A percentile compares a stretch with the other conserved stretches of the same genome.
Conservation (phyloP, 2,329 filamentous ascomycete species). For the Paraphoma sp. region DNA sequence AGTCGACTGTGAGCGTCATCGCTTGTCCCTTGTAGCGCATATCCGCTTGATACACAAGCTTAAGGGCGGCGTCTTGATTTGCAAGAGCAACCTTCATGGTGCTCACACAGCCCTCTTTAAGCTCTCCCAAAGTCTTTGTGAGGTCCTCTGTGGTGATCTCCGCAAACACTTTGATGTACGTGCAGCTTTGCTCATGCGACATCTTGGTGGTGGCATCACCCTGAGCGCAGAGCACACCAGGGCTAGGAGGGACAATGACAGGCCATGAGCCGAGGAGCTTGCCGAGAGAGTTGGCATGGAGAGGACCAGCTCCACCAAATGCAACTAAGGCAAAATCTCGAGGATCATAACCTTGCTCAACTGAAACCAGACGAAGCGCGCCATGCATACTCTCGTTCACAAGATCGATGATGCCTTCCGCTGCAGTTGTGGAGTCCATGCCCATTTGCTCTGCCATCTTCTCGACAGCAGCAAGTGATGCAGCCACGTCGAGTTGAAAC, state of each 20-base stretch:
- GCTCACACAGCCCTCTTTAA: conserved; percentile 48
- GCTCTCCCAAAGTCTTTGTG: conserved; percentile 34
- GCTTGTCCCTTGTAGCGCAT: conserved; percentile 58
- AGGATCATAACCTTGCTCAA: conserved; percentile 61
- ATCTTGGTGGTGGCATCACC: conserved; percentile 60
- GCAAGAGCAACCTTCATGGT: conserved; percentile 50
- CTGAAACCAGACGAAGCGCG: conserved; percentile 57
- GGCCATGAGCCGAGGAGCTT: conserved; percentile 59
- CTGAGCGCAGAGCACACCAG: conserved; percentile 58
- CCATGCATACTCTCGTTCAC: conserved; percentile 62
- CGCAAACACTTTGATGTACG: conserved; percentile 53
- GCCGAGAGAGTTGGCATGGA: conserved; percentile 60
- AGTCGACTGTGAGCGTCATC: conserved; percentile 43
- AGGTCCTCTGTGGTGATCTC: conserved; percentile 46
- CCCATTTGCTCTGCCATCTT: conserved; percentile 56
- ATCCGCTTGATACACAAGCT: conserved; percentile 52
- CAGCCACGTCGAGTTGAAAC: conserved; percentile 53
- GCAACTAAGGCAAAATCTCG: conserved; percentile 59
- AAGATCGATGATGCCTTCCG: conserved; percentile 58
- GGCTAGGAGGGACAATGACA: conserved; percentile 60
- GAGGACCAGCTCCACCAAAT: conserved; percentile 59
- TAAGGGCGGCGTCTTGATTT: conserved; percentile 38
- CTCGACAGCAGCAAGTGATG: conserved; percentile 52
- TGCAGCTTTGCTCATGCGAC: conserved; percentile 55
- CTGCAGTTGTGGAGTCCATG: conserved; percentile 51